Conservation (phyloP, 148 eudicot genomes). For the Heliamphora exappendiculata region DNA sequence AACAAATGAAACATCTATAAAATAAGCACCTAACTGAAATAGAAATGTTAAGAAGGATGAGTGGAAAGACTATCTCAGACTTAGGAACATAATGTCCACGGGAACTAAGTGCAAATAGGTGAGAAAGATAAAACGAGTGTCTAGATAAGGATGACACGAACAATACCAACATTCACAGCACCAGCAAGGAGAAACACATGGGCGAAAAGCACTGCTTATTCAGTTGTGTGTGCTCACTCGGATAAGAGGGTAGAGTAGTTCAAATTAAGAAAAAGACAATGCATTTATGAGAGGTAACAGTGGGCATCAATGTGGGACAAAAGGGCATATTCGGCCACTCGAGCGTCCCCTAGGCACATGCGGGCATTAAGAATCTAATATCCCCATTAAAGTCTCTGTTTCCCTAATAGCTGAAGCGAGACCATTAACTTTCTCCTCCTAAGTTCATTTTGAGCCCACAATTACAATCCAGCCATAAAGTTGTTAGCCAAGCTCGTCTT, state of each 20-base stretch:
- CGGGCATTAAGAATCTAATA: too few relatives aligned
- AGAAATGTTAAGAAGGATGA: not conserved
- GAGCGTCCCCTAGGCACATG: too few relatives aligned
- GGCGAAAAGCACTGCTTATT: not conserved
- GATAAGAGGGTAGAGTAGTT: too few relatives aligned
- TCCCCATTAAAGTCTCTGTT: too few relatives aligned
- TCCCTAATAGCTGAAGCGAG: too few relatives aligned
- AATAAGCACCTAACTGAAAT: not conserved
- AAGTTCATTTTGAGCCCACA: too few relatives aligned
- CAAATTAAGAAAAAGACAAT: too few relatives aligned
- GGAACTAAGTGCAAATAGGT: not conserved
- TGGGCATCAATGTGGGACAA: not conserved
- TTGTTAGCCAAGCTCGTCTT: too few relatives aligned
- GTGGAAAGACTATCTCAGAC: slow-evolving; percentile 1
- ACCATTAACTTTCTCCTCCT: too few relatives aligned
- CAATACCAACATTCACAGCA: not conserved
- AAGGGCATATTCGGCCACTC: too few relatives aligned
- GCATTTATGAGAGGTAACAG: not conserved
- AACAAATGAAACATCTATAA: not conserved
- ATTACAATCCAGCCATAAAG: too few relatives aligned
- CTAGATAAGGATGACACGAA: not conserved
- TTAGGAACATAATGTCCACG: not conserved
- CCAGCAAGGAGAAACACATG: not conserved
- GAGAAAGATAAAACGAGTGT: not conserved
- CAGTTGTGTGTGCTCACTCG: not conserved